Percentiles rank a stretch among this genome's conserved stretches.
Conservation (phyloP, 2,329 filamentous ascomycete species). For the Penicillium sp. region DNA sequence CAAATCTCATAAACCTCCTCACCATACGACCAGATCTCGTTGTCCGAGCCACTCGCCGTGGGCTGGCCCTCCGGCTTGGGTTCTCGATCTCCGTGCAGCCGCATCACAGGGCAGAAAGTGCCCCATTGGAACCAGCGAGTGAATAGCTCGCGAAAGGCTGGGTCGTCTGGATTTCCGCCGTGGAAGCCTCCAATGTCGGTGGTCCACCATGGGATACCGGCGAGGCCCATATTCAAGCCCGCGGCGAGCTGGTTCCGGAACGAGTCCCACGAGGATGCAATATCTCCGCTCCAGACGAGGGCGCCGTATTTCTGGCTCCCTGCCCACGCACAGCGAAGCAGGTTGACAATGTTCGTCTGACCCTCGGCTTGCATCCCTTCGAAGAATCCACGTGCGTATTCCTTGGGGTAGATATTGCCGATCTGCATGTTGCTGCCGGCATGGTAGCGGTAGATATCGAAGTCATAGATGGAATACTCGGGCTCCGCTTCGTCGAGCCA, state of each 20-base stretch:
- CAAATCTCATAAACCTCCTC: constrained; percentile 62
- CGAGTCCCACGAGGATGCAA: constrained; percentile 63
- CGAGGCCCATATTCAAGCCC: constrained; percentile 66
- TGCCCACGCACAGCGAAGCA: constrained; percentile 60
- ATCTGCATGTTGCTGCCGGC: constrained; percentile 56
- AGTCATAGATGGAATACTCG: constrained; percentile 66
- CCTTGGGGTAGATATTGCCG: constrained; percentile 62
- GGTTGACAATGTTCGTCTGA: constrained; percentile 60
- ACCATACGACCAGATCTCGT: constrained; percentile 68
- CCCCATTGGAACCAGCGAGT: constrained; percentile 72
- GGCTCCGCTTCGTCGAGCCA: constrained; percentile 72
- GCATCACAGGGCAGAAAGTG: constrained; percentile 67
- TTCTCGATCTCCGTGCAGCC: constrained; percentile 66
- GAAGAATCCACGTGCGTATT: constrained; percentile 62
- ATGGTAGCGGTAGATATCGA: constrained; percentile 66
- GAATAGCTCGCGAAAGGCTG: constrained; percentile 62
- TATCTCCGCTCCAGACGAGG: constrained; percentile 68
- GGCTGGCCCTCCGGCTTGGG: constrained; percentile 47
- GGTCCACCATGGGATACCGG: constrained; percentile 68
- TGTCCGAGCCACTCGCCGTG: constrained; percentile 30
- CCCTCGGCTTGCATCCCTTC: constrained; percentile 58
- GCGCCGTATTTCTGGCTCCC: constrained; percentile 65
- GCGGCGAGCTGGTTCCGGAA: constrained; percentile 63
- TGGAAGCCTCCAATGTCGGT: constrained; percentile 72
- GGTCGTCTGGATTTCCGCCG: constrained; percentile 60